A percentile compares a stretch with the other conserved stretches of the same genome.
Evolutionary conservation across 805 yeast species (phyloP).

Genomic region (Candida golubevii): DNA sequence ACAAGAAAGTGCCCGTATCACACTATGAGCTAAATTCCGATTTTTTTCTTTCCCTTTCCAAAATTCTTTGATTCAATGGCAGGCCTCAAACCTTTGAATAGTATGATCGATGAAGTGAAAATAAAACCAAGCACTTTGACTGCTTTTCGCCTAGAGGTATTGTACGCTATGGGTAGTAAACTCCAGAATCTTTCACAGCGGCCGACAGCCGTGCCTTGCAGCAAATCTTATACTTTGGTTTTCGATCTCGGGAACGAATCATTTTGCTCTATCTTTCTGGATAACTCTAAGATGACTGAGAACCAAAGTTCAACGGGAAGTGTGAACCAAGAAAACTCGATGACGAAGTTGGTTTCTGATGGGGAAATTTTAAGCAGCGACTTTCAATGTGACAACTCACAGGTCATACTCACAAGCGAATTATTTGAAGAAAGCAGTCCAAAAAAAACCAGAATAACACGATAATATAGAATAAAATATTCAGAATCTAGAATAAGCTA

Average conservation of each 20-base stretch:
- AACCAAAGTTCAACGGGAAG: background rate
- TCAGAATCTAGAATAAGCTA: slow-evolving; percentile 7
- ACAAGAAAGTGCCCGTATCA: too few species aligned
- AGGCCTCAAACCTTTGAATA: slow-evolving; percentile 17
- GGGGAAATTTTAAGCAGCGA: slow-evolving; percentile 17
- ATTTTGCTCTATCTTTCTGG: slow-evolving; percentile 18
- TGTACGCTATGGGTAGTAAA: slow-evolving; percentile 5
- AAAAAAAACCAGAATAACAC: too few species aligned
- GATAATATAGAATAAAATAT: slow-evolving; percentile 1
- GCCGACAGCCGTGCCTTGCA: slow-evolving; percentile 1
- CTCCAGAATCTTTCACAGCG: slow-evolving; percentile 3
- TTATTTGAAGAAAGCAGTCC: background rate
- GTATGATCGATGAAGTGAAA: slow-evolving; percentile 17
- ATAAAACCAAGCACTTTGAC: slow-evolving; percentile 15
- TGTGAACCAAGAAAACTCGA: background rate
- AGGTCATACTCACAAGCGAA: slow-evolving; percentile 9
- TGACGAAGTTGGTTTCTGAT: slow-evolving; percentile 12
- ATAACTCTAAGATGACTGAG: background rate
- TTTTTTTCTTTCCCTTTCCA: too few species aligned
- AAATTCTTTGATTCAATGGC: slow-evolving; percentile 15
- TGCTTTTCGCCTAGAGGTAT: slow-evolving; percentile 13
- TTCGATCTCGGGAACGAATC: slow-evolving; percentile 12
- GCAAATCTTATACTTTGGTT: slow-evolving; percentile 3
- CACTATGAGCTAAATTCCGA: too few species aligned
- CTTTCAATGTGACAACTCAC: slow-evolving; percentile 10